Evolutionary conservation across 805 yeast species (phyloP).

Genomic region (Phaffomyces antillensis): DNA sequence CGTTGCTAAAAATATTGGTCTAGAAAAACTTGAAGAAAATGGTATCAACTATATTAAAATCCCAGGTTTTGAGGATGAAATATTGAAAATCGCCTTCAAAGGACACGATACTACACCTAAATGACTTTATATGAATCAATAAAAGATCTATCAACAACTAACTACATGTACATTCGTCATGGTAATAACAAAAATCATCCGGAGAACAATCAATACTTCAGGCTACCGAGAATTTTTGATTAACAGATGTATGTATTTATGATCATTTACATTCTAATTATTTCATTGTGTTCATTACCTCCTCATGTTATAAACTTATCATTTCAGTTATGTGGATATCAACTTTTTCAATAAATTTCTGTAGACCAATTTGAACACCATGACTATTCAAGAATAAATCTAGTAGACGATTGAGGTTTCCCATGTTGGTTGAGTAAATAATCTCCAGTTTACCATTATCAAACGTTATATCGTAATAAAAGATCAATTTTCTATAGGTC

Average conservation of each 20-base stretch:
- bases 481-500: neutral
- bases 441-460: conserved; percentile 2
- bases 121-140: no score
- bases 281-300: no score
- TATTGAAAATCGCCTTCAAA: conserved; percentile 60
- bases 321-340: neutral
- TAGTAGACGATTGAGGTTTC: neutral
- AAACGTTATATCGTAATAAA: conserved; percentile 4
- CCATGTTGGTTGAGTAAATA: conserved; percentile 3
- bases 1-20: conserved; percentile 69
- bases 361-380: conserved; percentile 4
- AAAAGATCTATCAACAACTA: no score
- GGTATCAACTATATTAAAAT: conserved; percentile 71
- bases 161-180: no score
- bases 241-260: no score
- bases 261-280: no score
- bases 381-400: conserved; percentile 1
- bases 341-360: neutral
- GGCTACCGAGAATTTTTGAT: no score
- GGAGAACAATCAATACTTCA: no score
- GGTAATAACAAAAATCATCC: no score
- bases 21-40: conserved; percentile 40
- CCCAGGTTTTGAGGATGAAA: conserved; percentile 73
- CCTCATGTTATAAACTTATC: no score
- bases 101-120: conserved; percentile 44